A percentile compares a stretch with the other conserved stretches of the same genome.
phyloP scores from a whole-genome alignment of 1,284 basidiomycete genomes.

The Cystobasidium slooffiae region DNA sequence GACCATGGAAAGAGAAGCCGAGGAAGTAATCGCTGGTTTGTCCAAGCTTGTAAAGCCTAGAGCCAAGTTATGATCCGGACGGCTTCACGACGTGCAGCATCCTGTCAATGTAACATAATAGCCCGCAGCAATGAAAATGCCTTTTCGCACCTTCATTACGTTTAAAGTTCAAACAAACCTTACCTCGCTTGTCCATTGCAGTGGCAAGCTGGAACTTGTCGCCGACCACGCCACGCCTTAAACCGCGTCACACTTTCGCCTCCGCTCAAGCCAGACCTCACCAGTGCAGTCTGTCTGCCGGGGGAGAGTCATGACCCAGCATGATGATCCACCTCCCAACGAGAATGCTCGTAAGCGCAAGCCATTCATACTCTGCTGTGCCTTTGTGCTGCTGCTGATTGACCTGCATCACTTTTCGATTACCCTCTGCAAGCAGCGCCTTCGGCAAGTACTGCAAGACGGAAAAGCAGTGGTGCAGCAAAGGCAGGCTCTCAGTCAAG shows the following conservation, averaged over 20 bases:
- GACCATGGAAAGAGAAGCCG: constrained; percentile 76
- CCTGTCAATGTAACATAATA: too few species aligned
- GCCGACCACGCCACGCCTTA: too few species aligned
- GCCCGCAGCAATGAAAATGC: too few species aligned
- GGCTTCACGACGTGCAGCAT: too few species aligned
- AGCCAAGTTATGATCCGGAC: constrained; percentile 8
- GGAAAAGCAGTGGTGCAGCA: constrained; percentile 6
- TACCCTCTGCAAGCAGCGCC: constrained; percentile 1
- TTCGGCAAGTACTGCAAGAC: neutral
- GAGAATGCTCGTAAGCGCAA: neutral
- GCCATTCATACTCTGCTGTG: neutral
- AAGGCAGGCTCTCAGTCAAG: constrained; percentile 12
- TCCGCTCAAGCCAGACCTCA: neutral
- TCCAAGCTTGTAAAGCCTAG: constrained; percentile 54
- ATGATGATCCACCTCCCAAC: neutral
- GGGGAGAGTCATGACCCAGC: constrained; percentile 12
- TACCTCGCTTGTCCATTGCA: too few species aligned
- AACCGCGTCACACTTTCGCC: too few species aligned
- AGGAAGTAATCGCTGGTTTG: constrained; percentile 69
- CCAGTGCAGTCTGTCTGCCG: neutral
- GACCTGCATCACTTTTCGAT: constrained; percentile 9
- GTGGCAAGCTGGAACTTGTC: too few species aligned
- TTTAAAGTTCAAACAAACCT: too few species aligned
- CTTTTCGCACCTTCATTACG: neutral
- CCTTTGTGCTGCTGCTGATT: constrained; percentile 1